Evolutionary conservation across 805 yeast genomes (phyloP), one percentile per base, ranked within the genome.

Genomic region (Saccharomycopsis selenospora): DNA sequence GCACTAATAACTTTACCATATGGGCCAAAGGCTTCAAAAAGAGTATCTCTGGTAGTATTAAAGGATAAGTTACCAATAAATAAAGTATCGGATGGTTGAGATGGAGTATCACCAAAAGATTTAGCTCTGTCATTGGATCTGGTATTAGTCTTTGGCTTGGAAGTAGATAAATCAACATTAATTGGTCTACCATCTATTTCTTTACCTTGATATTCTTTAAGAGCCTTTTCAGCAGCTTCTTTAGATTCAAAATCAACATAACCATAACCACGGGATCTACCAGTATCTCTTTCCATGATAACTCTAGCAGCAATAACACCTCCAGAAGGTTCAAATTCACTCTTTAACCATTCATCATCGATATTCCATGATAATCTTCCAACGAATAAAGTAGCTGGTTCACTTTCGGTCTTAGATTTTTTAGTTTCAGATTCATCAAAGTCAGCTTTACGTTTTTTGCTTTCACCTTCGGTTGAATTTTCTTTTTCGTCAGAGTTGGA

Each of bases 121-220:
- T 77, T 77, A 57, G 98, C 96, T 71, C 99, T 84, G 66, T 84
- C 89, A 57, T 66, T 67, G 48, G 72, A 66, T 59, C 77, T 77
- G 61, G 75, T 72, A 57, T 64, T 66, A 46, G 69, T 60, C 58
- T 71, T 79, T 60, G 93, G 95, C 67, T 84, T 86, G 52, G 89
- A 77, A 55, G 85, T 84, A 36, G 98, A 88, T 75, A 89, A 71
- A 68, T 93, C 99, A 62, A 89, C 76, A 76, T 90, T 90, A 66
- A 93, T 78, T 65, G 95, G 87, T 77, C 99, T 85, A 61, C 99
- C 98, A 61, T 93, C 99, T 58, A 93, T 83, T 73, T 91, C 98
- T 66, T 76, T 80, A 64, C 95, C 98, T 71, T 89, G 95, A 79
- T 75, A 76, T 65, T 82, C 86, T 54, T 72, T 72, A 53, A 91